Percentiles rank a stretch among this genome's conserved stretches.
Evolutionary conservation across 495 filamentous ascomycete genomes (phyloP).

Genomic region (Rhypophila decipiens): DNA sequence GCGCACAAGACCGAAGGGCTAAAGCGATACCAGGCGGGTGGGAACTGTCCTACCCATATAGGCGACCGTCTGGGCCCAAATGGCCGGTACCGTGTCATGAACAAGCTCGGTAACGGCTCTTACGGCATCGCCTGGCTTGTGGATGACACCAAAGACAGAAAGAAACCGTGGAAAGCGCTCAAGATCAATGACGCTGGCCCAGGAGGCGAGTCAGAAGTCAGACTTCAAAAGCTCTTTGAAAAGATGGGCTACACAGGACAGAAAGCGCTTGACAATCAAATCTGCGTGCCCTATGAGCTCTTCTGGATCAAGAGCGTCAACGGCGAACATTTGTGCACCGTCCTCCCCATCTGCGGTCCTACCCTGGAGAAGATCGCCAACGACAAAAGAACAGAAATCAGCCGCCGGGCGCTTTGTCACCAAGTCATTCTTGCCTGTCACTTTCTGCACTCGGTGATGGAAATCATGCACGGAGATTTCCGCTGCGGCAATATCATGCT

Average conservation of each 20-base stretch:
- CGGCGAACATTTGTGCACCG: background rate
- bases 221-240: background rate
- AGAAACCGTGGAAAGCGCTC: background rate
- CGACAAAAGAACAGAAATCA: background rate
- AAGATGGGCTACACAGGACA: background rate
- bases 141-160: slow-evolving; percentile 15
- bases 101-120: slow-evolving; percentile 44
- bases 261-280: background rate
- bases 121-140: slow-evolving; percentile 48
- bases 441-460: background rate
- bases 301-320: background rate
- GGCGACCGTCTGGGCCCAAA: background rate
- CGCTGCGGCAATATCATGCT: background rate
- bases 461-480: background rate
- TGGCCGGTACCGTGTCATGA: slow-evolving; percentile 31
- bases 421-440: background rate
- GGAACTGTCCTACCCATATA: background rate
- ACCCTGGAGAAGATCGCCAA: background rate
- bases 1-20: background rate
- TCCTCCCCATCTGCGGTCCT: background rate
- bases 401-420: background rate
- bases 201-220: background rate
- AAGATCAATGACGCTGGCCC: background rate
- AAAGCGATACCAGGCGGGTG: background rate
- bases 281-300: background rate